Base-by-base conservation (phyloP, 2,329 filamentous ascomycete species). In the Fusarium sp. region DNA sequence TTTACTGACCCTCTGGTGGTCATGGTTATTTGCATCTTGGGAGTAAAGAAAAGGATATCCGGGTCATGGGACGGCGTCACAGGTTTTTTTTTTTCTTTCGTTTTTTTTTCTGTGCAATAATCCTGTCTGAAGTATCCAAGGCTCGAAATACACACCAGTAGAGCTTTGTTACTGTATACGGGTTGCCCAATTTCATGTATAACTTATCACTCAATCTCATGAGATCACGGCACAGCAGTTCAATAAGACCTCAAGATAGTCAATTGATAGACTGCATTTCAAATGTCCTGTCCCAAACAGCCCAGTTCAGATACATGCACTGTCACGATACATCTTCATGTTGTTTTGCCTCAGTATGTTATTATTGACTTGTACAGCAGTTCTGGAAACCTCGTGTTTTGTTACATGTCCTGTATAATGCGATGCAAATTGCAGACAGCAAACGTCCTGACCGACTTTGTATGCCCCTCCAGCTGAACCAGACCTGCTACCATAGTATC, bases 351-450 rank as follows among this genome's bases (percentile, higher is more conserved):
- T 54, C 42, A 58, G 44, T 60, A 55, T 50, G 51, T 70, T 74
- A 62, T 69, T 73, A 66, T 63, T 75, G 71, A 66, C 61, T 54
- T 54, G 51, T 74, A 63, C 61, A 45, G 67, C 57, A 75, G 76
- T 60, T 39, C 72, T 68, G 66, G 44, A 75, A 57, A 60, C 55
- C 48, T 68, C 61, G 45, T 77, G 32, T 77, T 74, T 63, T 66
- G 54, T 69, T 74, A 75, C 67, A 77, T 74, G 71, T 61, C 66
- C 61, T 60, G 63, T 70, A 73, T 52, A 74, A 77, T 68, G 71
- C 60, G 72, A 77, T 68, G 68, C 60, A 74, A 74, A 69, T 67
- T 56, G 60, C 60, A 70, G 45, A 68, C 57, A 60, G 60, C 62
- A 70, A 68, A 68, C 58, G 51, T 55, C 62, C 57, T 61, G 59